Evolutionary conservation across 2,329 filamentous ascomycete genomes (phyloP).

Genomic region (Byssothecium circinans): DNA sequence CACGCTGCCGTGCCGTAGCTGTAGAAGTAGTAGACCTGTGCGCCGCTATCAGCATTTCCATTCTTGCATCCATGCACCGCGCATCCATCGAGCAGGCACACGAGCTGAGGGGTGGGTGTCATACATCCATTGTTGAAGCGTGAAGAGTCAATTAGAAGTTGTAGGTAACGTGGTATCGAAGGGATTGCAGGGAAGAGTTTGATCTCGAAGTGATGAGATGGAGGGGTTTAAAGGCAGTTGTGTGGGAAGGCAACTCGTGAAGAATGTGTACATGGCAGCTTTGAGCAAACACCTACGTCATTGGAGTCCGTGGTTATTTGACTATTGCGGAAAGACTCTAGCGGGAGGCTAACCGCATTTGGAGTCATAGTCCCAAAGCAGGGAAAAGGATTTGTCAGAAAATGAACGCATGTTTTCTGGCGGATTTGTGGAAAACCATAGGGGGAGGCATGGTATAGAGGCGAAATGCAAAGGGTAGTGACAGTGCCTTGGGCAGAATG

Average conservation of each 20-base stretch:
- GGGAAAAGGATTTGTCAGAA: too few relatives aligned
- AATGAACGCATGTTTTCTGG: too few relatives aligned
- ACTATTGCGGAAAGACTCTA: not conserved
- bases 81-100: not conserved
- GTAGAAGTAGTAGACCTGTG: constrained; percentile 49
- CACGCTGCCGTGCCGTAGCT: constrained; percentile 48
- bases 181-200: too few relatives aligned
- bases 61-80: not conserved
- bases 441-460: too few relatives aligned
- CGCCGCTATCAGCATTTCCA: constrained; percentile 12
- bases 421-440: too few relatives aligned
- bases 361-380: not conserved
- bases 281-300: constrained; percentile 3
- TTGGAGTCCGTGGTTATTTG: not conserved
- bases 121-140: constrained; percentile 12
- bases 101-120: not conserved
- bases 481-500: too few relatives aligned
- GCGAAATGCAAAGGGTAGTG: too few relatives aligned
- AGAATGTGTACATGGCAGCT: not conserved
- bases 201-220: not conserved
- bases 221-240: not conserved
- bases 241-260: not conserved
- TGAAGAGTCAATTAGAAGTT: not conserved
- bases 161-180: too few relatives aligned
- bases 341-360: not conserved